phyloP scores from a whole-genome alignment of 768 basidiomycete genomes.

The Serendipita vermifera region DNA sequence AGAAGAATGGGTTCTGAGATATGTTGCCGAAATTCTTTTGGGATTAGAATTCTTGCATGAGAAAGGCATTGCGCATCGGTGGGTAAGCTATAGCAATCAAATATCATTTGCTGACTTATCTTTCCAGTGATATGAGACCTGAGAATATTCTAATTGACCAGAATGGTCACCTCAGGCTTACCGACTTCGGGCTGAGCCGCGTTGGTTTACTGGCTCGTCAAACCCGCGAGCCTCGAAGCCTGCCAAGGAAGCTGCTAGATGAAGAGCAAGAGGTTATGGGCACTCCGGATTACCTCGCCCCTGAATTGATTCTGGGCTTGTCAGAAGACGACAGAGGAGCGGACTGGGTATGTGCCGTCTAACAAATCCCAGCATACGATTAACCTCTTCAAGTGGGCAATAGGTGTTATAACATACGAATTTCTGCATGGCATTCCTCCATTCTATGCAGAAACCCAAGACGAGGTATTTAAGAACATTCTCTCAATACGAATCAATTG shows the following conservation, averaged over 20 bases:
- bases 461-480: slow-evolving; percentile 97
- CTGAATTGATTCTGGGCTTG: slow-evolving; percentile 87
- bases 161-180: slow-evolving; percentile 95
- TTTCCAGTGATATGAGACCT: slow-evolving; percentile 80
- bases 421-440: slow-evolving; percentile 94
- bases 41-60: slow-evolving; percentile 95
- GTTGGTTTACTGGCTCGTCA: slow-evolving; percentile 98
- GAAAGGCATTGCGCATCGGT: slow-evolving; percentile 93
- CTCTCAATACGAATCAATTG: slow-evolving; percentile 87
- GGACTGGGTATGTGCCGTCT: slow-evolving; percentile 67
- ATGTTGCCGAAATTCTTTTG: slow-evolving; percentile 89
- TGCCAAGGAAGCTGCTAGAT: slow-evolving; percentile 50
- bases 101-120: slow-evolving; percentile 28
- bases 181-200: slow-evolving; percentile 92
- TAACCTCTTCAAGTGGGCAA: slow-evolving; percentile 73
- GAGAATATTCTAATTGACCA: slow-evolving; percentile 97
- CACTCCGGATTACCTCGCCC: slow-evolving; percentile 94
- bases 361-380: too few species aligned
- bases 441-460: slow-evolving; percentile 94
- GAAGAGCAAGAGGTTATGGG: slow-evolving; percentile 92
- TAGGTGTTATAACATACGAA: slow-evolving; percentile 97
- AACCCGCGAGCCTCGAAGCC: slow-evolving; percentile 53
- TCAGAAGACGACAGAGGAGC: slow-evolving; percentile 90
- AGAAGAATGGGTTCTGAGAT: slow-evolving; percentile 94
- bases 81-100: too few species aligned